A percentile compares a stretch with the other conserved stretches of the same genome.
phyloP scores from a whole-genome alignment of 192 early-diverging fungal genomes.

The Entomortierella lignicola region DNA sequence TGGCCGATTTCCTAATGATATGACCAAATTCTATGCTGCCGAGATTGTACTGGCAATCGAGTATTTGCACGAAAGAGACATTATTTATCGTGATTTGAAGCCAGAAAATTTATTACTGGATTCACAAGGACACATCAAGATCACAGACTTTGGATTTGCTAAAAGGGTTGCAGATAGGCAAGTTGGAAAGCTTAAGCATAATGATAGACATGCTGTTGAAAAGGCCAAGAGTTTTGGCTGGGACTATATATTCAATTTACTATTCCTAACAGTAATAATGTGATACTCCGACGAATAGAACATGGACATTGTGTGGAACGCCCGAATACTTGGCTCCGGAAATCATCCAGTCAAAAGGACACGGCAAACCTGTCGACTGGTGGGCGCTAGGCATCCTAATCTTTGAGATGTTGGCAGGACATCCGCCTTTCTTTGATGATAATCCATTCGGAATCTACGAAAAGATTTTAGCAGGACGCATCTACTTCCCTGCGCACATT shows the following conservation, averaged over 20 bases:
- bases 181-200: background rate
- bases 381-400: conserved; percentile 98
- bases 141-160: conserved; percentile 98
- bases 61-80: conserved; percentile 91
- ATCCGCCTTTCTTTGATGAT: conserved; percentile 98
- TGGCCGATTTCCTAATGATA: conserved; percentile 92
- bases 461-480: conserved; percentile 92
- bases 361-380: conserved; percentile 98
- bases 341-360: conserved; percentile 97
- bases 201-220: no score
- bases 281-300: conserved; percentile 62
- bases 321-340: conserved; percentile 97
- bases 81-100: conserved; percentile 97
- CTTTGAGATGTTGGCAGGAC: conserved; percentile 98
- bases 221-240: no score
- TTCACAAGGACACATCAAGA: conserved; percentile 92
- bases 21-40: conserved; percentile 95
- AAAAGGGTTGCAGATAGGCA: conserved; percentile 82
- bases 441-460: conserved; percentile 98
- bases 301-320: conserved; percentile 98
- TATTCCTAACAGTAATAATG: background rate
- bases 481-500: conserved; percentile 91
- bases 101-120: conserved; percentile 92
- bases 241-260: no score
- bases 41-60: conserved; percentile 95